Conservation (phyloP, 805 yeast species). For the Ogataea nakhonphanomensis region DNA sequence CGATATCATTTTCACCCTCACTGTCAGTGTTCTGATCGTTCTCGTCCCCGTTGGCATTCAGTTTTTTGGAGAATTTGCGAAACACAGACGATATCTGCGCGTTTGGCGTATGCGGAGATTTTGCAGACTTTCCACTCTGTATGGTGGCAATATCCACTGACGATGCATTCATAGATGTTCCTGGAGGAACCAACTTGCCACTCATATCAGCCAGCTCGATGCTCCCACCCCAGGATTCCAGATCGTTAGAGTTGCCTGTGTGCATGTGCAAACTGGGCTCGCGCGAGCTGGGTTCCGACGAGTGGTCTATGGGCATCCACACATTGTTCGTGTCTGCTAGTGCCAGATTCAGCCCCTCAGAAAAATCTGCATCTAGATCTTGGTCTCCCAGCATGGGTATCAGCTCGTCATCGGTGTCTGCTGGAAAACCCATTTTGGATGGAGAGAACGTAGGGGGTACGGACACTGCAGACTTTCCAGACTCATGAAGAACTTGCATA, state of each 20-base stretch:
- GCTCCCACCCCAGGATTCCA: not conserved
- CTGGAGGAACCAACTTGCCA: not conserved
- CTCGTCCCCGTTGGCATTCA: slow-evolving; percentile 23
- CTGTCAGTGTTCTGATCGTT: slow-evolving; percentile 6
- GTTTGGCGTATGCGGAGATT: slow-evolving; percentile 14
- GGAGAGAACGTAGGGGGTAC: slow-evolving; percentile 2
- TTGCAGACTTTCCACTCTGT: not conserved
- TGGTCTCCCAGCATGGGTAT: slow-evolving; percentile 12
- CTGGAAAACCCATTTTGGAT: not conserved
- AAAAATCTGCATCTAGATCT: slow-evolving; percentile 18
- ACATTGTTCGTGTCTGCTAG: slow-evolving; percentile 18
- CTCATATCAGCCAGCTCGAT: slow-evolving; percentile 3
- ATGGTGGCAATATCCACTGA: slow-evolving; percentile 1
- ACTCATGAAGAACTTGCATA: slow-evolving; percentile 1
- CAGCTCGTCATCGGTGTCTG: not conserved
- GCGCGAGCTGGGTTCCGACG: not conserved
- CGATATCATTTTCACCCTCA: slow-evolving; percentile 13
- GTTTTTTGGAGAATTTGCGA: slow-evolving; percentile 22
- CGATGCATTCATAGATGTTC: not conserved
- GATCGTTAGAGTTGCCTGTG: slow-evolving; percentile 3
- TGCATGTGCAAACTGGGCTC: not conserved
- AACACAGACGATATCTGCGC: slow-evolving; percentile 21
- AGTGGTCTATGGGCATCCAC: slow-evolving; percentile 23
- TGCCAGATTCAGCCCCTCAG: slow-evolving; percentile 22
- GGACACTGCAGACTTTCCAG: too few relatives aligned